A percentile compares a stretch with the other conserved stretches of the same genome.
Conservation (phyloP, 2,329 filamentous ascomycete genomes). For the Podosphaera fusca region DNA sequence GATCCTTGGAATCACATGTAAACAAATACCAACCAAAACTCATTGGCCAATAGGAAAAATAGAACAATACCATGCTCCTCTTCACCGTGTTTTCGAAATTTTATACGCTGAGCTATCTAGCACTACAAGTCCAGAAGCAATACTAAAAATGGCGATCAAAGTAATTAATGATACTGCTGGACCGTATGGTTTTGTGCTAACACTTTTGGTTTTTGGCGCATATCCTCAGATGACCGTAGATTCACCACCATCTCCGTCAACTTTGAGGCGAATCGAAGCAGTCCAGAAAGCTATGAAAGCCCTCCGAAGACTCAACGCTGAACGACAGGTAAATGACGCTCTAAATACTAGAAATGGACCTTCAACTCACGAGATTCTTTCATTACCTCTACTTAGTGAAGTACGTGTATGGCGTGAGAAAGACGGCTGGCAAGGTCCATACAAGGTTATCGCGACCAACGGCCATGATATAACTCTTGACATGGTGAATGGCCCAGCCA, state of each 20-base stretch:
- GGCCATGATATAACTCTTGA: not conserved
- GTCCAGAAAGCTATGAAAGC: conserved; percentile 3
- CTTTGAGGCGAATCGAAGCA: not conserved
- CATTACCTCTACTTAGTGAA: not conserved
- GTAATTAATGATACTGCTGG: not conserved
- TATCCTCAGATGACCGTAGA: not conserved
- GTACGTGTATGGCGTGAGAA: conserved; percentile 3
- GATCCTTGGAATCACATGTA: not conserved
- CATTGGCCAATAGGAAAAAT: not conserved
- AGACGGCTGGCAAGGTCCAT: not conserved
- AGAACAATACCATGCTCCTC: conserved; percentile 1
- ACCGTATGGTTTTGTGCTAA: not conserved
- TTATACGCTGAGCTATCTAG: not conserved
- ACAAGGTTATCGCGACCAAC: not conserved
- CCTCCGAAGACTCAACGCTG: conserved; percentile 1
- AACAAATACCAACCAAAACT: not conserved
- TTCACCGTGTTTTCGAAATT: conserved; percentile 1
- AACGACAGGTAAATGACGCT: conserved; percentile 1
- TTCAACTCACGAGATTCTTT: not conserved
- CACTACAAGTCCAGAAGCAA: not conserved
- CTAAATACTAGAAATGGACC: conserved; percentile 1
- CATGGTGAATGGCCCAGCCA: not conserved
- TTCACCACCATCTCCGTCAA: not conserved
- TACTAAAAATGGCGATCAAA: not conserved
- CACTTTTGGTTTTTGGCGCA: not conserved